Percentiles rank a stretch among this genome's conserved stretches.
Conservation (phyloP, 495 filamentous ascomycete genomes). For the Trichoderma erinaceum region DNA sequence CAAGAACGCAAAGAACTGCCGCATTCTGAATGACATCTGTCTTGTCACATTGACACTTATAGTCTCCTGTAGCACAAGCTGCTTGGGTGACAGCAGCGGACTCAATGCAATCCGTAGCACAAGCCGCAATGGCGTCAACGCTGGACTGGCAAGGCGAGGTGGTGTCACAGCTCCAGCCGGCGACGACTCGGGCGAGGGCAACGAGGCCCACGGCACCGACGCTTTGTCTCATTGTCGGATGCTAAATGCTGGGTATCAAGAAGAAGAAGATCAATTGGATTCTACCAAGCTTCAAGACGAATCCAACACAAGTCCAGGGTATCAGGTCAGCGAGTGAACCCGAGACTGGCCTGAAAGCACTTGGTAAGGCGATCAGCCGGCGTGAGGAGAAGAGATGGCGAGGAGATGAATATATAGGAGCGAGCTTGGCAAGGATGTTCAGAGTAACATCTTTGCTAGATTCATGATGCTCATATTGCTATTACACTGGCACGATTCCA, state of each 20-base stretch:
- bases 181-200: neutral
- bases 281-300: neutral
- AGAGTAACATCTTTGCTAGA: neutral
- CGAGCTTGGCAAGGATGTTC: neutral
- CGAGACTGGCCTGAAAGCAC: too few relatives aligned
- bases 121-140: slow-evolving; percentile 1
- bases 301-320: neutral
- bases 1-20: slow-evolving; percentile 13
- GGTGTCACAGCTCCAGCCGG: neutral
- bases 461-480: too few relatives aligned
- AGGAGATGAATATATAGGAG: neutral
- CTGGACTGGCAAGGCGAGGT: slow-evolving; percentile 10
- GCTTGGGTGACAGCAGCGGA: slow-evolving; percentile 15
- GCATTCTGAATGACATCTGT: slow-evolving; percentile 7
- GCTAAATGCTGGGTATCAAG: neutral
- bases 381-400: neutral
- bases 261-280: neutral
- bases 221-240: neutral
- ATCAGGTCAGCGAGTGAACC: too few relatives aligned
- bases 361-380: too few relatives aligned
- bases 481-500: too few relatives aligned
- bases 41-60: slow-evolving; percentile 14
- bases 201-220: neutral
- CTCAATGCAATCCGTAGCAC: slow-evolving; percentile 13
- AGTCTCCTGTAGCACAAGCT: slow-evolving; percentile 14